Conservation (phyloP, 495 filamentous ascomycete species). For the Penicillium macrosclerotiorum region DNA sequence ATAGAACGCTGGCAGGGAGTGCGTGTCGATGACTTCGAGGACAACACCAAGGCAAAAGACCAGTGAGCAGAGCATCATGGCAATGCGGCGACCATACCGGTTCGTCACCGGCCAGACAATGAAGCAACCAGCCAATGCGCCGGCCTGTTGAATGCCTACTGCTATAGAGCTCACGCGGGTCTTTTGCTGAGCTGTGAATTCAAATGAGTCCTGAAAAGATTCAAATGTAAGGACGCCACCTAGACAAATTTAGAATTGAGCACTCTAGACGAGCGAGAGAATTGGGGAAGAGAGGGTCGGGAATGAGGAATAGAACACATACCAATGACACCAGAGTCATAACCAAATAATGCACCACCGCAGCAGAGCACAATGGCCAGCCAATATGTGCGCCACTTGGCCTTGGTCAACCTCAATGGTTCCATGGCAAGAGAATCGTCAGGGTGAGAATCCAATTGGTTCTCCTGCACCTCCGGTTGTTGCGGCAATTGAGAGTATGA, state of each 20-base stretch:
- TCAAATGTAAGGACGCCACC: constrained; percentile 48
- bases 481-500: constrained; percentile 18
- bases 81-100: constrained; percentile 38
- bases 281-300: background rate
- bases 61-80: constrained; percentile 43
- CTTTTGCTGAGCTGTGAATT: constrained; percentile 31
- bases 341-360: constrained; percentile 44
- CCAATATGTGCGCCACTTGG: constrained; percentile 50
- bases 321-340: constrained; percentile 49
- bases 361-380: constrained; percentile 48
- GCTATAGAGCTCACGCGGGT: constrained; percentile 44
- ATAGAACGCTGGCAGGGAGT: constrained; percentile 44
- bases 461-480: background rate
- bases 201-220: constrained; percentile 45
- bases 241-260: constrained; percentile 13
- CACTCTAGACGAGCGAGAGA: too few relatives aligned
- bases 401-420: constrained; percentile 25
- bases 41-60: constrained; percentile 48
- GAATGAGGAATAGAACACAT: background rate
- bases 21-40: constrained; percentile 43
- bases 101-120: constrained; percentile 51
- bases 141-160: constrained; percentile 47
- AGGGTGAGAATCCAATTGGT: background rate
- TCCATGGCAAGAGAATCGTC: constrained; percentile 15
- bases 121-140: constrained; percentile 47